Evolutionary conservation across 306 rosid species (phyloP).

Genomic region (Luffa aegyptiaca): DNA sequence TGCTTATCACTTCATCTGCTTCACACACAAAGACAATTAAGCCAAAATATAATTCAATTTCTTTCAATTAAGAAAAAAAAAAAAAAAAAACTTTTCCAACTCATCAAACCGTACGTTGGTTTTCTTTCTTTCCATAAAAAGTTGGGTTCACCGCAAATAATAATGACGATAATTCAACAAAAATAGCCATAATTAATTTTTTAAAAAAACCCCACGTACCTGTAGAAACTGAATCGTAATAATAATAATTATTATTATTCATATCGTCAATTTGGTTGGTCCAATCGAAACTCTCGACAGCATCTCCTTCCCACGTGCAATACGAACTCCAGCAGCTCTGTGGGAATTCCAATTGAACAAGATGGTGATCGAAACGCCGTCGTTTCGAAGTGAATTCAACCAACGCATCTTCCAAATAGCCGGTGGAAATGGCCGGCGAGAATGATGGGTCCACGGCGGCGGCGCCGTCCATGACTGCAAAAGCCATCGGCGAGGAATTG

Average conservation of each 20-base stretch:
- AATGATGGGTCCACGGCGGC: constrained; percentile 15
- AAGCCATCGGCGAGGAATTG: not conserved
- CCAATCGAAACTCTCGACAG: constrained; percentile 41
- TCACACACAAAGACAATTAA: not conserved
- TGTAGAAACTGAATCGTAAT: constrained; percentile 25
- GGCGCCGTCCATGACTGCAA: constrained; percentile 37
- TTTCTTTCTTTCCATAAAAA: not conserved
- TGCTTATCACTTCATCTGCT: constrained; percentile 35
- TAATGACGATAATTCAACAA: not conserved
- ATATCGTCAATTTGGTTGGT: constrained; percentile 37
- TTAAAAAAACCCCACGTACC: not conserved
- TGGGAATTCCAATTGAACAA: not conserved
- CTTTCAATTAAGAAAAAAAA: not conserved
- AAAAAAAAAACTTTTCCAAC: not conserved
- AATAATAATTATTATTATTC: not conserved
- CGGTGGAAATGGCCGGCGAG: constrained; percentile 59
- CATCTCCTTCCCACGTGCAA: constrained; percentile 28
- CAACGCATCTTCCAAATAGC: constrained; percentile 90
- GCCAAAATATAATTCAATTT: not conserved
- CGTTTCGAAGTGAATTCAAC: constrained; percentile 61
- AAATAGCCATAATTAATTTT: not conserved
- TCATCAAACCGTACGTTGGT: not conserved
- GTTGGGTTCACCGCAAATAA: not conserved
- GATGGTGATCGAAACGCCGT: constrained; percentile 32
- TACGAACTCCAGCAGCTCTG: constrained; percentile 49